A percentile compares a stretch with the other conserved stretches of the same genome.
Conservation (phyloP, 176 grass and related monocot genomes). For the Areca catechu region DNA sequence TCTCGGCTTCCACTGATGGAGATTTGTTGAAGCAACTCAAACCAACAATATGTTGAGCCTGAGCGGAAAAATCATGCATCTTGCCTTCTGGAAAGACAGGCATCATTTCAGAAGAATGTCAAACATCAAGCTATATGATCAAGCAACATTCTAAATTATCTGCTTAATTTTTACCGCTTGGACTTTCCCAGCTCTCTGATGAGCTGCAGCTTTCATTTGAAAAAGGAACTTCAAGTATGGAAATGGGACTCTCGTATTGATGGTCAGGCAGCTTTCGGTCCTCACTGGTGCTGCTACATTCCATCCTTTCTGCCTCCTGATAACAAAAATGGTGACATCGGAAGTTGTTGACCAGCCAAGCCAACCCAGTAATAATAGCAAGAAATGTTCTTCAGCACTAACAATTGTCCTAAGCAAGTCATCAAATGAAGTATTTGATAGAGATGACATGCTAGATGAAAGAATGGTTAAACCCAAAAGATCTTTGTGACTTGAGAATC, state of each 20-base stretch:
- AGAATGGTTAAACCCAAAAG: too few species aligned
- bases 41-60: constrained; percentile 29
- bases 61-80: constrained; percentile 30
- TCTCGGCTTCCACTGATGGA: constrained; percentile 33
- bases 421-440: too few species aligned
- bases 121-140: background rate
- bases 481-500: too few species aligned
- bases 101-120: constrained; percentile 19
- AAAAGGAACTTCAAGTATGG: constrained; percentile 53
- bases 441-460: too few species aligned
- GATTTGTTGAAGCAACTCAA: constrained; percentile 34
- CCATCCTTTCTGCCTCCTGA: constrained; percentile 35
- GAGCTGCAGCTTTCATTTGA: constrained; percentile 79
- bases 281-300: background rate
- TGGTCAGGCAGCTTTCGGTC: constrained; percentile 31
- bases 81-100: constrained; percentile 36
- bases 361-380: background rate
- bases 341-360: constrained; percentile 6
- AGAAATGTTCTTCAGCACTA: background rate
- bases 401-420: background rate
- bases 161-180: constrained; percentile 39
- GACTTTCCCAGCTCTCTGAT: constrained; percentile 63
- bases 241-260: constrained; percentile 32
- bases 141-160: constrained; percentile 3
- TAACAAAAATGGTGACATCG: constrained; percentile 9